Evolutionary conservation across 257 asterid species (phyloP), one percentile per base, ranked within the genome.

Genomic region (Solanum virginianum): DNA sequence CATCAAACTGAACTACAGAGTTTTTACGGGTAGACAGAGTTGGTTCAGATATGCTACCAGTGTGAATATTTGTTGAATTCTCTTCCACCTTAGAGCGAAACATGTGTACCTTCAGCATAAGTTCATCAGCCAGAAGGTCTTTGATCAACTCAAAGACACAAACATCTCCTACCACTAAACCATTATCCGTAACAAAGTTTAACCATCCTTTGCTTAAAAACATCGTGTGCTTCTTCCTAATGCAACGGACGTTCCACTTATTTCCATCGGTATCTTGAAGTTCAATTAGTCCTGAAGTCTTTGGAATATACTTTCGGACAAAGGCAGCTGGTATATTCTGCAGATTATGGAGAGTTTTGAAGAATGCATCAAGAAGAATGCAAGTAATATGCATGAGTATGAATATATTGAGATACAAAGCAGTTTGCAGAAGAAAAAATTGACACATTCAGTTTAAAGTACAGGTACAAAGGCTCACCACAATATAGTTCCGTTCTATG

Each of bases 381-480:
- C 0, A 24, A 47, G 81, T 47, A 74, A 4, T 47, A 74, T 74
- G 65, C 71, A n/a, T 20, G 66, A 80, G 14, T 62, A 36, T 32
- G 84, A 55, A 80, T 12, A 11, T 43, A 72, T 72, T n/a, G 36
- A n/a, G 80, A 45, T 72, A 72, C 11, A 72, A 45, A n/a, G 2
- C 36, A 43, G 57, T 49, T 72, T 6, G 29, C 51, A 75, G 15
- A 41, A 15, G n/a, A 36, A 56, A 72, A 49, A n/a, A 7, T 7
- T 72, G 82, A 9, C 57, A 24, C 56, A 15, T 41, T 17, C 29
- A 47, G 66, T 39, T 60, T 82, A 49, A 41, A 17, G 26, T 26
- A 41, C 24, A 60, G 57, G 71, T 26, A 77, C 20, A 84, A 87
- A 60, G 49, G 20, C 87, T 85, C 79, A 87, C 89, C 87, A 87